Percentiles rank a stretch among this genome's conserved stretches.
Evolutionary conservation across 2,329 filamentous ascomycete genomes (phyloP).

Genomic region (Claviceps sp.): DNA sequence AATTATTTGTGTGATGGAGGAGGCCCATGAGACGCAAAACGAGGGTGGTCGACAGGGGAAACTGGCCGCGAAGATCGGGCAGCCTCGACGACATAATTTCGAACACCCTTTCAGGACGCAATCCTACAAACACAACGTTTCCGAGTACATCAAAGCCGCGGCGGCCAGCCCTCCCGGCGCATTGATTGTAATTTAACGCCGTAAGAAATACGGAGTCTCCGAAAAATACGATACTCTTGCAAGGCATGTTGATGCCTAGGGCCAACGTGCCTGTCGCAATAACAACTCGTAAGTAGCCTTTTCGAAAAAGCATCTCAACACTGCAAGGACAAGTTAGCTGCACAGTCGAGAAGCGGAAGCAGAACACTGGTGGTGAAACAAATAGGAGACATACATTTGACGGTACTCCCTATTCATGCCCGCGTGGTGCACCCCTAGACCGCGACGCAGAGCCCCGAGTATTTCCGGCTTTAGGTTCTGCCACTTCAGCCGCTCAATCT

Average conservation of each 20-base stretch:
- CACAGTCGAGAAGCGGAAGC: background rate
- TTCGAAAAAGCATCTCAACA: conserved; percentile 63
- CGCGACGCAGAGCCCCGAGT: conserved; percentile 48
- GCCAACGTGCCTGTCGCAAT: conserved; percentile 65
- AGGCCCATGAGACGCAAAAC: conserved; percentile 56
- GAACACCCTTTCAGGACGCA: conserved; percentile 44
- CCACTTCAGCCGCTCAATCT: conserved; percentile 36
- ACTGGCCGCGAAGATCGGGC: conserved; percentile 64
- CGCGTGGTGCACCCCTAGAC: conserved; percentile 65
- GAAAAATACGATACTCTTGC: conserved; percentile 65
- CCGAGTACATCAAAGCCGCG: conserved; percentile 70
- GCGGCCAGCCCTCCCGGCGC: conserved; percentile 63
- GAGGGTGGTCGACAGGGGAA: conserved; percentile 61
- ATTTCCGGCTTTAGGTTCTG: conserved; percentile 33
- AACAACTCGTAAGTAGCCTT: conserved; percentile 55
- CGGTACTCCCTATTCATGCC: conserved; percentile 70
- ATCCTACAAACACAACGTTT: conserved; percentile 65
- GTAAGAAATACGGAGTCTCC: conserved; percentile 63
- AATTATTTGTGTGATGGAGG: conserved; percentile 26
- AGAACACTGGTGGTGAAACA: background rate
- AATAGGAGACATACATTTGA: conserved; percentile 34
- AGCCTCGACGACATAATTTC: conserved; percentile 59
- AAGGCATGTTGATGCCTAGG: conserved; percentile 73
- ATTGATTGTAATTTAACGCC: conserved; percentile 64
- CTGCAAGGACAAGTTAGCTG: conserved; percentile 13